Base-by-base conservation (phyloP, 106 monocot species). In the Vanilla planifolia region DNA sequence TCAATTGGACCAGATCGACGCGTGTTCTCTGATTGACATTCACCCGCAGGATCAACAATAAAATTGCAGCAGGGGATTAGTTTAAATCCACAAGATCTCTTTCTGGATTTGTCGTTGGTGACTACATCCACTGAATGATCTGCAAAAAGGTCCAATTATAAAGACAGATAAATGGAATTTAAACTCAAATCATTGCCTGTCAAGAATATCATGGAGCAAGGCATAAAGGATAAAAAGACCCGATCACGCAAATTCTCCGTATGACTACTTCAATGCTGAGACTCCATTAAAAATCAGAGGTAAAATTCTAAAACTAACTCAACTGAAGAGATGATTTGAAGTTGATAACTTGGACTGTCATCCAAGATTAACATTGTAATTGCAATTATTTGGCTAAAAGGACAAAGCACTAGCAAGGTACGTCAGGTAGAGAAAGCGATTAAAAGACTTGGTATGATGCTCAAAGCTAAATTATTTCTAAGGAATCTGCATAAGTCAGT, bases 131-230 rank as follows among this genome's bases (percentile, higher is more conserved):
- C 21, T 36, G 57, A 57, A 36, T 21, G 57, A 35, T 57, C 57
- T 57, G 57, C 16, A 8, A 35, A 57, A 35, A 53, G 27, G 20
- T 57, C 35, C 33, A 25, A 51, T 30, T 24, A 53, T 53, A 16
- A 53, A 29, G 53, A 28, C 28, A 8, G 5, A 16, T 3, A 30
- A 35, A 57, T 57, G 7, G 35, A 57, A 57, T 19, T 34, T 17
- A 15, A 57, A 19, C 20, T 28, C 9, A 2, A 57, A 57, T 0
- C 20, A 57, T 36, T 19, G 20, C 30, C 20, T 19, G 20, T 15
- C 21, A 21, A 17, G 34, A 57, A 9, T 0, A 19, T 57, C 32
- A 57, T 20, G 34, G 20, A 35, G 35, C 16, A 30, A 30, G 55
- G 6, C 14, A 55, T 16, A 55, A 55, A 16, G 55, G 11, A n/a